phyloP scores from a whole-genome alignment of 768 basidiomycete species.

The Nidularia sp. region DNA sequence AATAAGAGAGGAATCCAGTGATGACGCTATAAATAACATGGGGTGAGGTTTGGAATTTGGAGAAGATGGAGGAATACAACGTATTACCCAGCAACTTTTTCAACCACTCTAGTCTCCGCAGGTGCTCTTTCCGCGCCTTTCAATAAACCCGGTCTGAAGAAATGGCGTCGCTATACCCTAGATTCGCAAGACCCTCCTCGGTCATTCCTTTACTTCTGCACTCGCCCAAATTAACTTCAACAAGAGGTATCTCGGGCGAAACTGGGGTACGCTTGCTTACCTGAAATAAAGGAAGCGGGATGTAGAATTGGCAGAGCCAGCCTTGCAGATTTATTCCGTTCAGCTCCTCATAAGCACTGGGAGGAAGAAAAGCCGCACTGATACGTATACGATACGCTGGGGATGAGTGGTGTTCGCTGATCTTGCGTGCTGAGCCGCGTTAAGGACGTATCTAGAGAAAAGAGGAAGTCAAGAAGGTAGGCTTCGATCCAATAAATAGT shows the following conservation, averaged over 20 bases:
- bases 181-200: slow-evolving; percentile 57
- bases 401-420: slow-evolving; percentile 32
- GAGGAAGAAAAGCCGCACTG: slow-evolving; percentile 35
- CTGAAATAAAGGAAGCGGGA: slow-evolving; percentile 50
- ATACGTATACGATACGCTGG: slow-evolving; percentile 70
- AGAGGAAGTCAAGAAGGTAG: background rate
- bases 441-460: slow-evolving; percentile 60
- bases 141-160: slow-evolving; percentile 64
- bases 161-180: slow-evolving; percentile 71
- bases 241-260: background rate
- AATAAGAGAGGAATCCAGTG: slow-evolving; percentile 27
- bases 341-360: background rate
- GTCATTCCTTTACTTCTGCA: slow-evolving; percentile 74
- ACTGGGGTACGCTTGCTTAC: slow-evolving; percentile 17
- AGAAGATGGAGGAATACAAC: slow-evolving; percentile 7
- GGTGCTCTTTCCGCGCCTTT: slow-evolving; percentile 36
- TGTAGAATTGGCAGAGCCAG: slow-evolving; percentile 39
- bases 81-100: slow-evolving; percentile 36
- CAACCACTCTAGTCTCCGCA: slow-evolving; percentile 28
- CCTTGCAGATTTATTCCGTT: slow-evolving; percentile 23
- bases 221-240: background rate
- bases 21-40: slow-evolving; percentile 23
- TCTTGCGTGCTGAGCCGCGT: slow-evolving; percentile 65
- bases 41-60: background rate
- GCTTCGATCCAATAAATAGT: background rate